Conservation (phyloP, 495 filamentous ascomycete genomes). For the Pseudevernia furfuracea region DNA sequence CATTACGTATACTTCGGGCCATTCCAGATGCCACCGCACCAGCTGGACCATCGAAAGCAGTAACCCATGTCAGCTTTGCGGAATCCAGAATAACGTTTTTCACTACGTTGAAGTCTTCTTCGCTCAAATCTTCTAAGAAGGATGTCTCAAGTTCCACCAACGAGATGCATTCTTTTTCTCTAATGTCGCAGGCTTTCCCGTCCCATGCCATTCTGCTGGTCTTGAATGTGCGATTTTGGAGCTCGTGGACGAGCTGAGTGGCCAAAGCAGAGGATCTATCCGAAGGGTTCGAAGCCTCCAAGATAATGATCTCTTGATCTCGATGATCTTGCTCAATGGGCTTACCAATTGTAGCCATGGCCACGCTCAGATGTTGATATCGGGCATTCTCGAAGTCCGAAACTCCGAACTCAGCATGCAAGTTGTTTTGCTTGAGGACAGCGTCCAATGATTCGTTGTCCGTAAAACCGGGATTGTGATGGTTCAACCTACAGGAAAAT, state of each 20-base stretch:
- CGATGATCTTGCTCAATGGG: not conserved
- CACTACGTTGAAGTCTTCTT: slow-evolving; percentile 28
- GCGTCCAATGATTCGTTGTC: not conserved
- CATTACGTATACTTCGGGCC: slow-evolving; percentile 18
- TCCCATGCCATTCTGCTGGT: slow-evolving; percentile 2
- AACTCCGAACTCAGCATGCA: slow-evolving; percentile 2
- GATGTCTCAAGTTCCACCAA: slow-evolving; percentile 32
- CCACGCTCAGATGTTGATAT: slow-evolving; percentile 7
- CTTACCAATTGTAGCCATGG: not conserved
- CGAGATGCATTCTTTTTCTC: slow-evolving; percentile 25
- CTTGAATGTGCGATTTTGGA: not conserved
- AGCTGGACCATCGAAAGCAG: slow-evolving; percentile 24
- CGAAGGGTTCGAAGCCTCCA: slow-evolving; percentile 13
- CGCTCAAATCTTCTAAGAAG: slow-evolving; percentile 30
- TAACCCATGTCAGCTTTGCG: slow-evolving; percentile 36
- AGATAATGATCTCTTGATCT: slow-evolving; percentile 28
- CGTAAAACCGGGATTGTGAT: not conserved
- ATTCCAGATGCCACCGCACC: slow-evolving; percentile 9
- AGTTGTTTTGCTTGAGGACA: slow-evolving; percentile 12
- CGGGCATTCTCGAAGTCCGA: slow-evolving; percentile 3
- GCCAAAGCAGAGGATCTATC: not conserved
- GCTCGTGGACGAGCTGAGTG: not conserved
- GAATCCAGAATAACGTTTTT: slow-evolving; percentile 29
- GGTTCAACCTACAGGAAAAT: not conserved
- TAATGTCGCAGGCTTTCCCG: not conserved